Evolutionary conservation across 225 moss, liverwort and hornwort genomes (phyloP), one percentile per base, ranked within the genome.

Genomic region (Sphagnum tenellum): DNA sequence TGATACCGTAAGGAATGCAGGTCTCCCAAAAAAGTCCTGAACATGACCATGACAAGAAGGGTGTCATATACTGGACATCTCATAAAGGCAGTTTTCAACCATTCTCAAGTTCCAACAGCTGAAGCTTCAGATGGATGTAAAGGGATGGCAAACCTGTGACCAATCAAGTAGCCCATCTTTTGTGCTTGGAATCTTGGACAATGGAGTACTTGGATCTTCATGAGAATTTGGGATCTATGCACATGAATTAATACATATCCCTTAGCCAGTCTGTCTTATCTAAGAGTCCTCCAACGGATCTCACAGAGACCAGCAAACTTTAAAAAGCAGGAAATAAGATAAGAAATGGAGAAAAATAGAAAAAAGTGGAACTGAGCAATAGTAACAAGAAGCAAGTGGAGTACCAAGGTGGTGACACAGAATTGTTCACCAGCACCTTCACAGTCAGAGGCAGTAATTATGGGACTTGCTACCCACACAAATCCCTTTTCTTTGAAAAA

Each of bases 401-500:
- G 70, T 77, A 96, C 95, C 96, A 96, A 77, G 73, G 92, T 89
- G 55, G 96, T 96, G 52, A 96, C 96, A 76, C 96, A 96, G 71
- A 92, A 96, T 75, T 92, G 96, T 73, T 96, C 92, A 69, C 96
- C 96, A 72, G 96, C 96, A 69, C 92, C 96, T 90, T 96, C 92
- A 82, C 92, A 96, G 68, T 96, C 90, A 68, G 92, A 85, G 52
- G 89, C 88, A 12, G 96, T 96, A 64, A 96, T 92, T 45, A 96
- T 92, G 59, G 92, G 92, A 70, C 96, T 96, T 12, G 96, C 88
- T 62, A 96, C 86, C 96, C 96, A 96, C 29, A 92, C 96, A 63
- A 96, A 96, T 10, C 90, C 92, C 12, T 90, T 83, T 55, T 90
- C 88, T 67, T 79, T 92, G 64, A 96, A 96, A 70, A 92, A 96